Base-by-base conservation (phyloP, 306 rosid genomes). In the Cyclanthera cordifolia region DNA sequence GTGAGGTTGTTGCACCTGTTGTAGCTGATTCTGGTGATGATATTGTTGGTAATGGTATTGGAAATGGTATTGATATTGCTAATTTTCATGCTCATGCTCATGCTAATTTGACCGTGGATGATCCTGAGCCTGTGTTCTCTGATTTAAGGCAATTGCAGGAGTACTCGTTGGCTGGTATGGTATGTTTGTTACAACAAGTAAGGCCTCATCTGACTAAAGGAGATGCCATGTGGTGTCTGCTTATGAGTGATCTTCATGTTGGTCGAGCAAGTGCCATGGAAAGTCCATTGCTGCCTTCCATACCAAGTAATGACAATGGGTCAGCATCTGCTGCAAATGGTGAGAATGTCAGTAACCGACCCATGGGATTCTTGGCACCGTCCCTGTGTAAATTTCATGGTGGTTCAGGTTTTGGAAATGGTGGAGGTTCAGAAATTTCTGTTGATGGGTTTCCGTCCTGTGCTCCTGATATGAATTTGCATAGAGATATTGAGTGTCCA, bases 221-320 rank as follows among this genome's bases (percentile, higher is more conserved):
- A 5, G 96, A 93, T 79, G 98, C 95, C 11, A 86, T 93, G 96
- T 87, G 96, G 95, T 87, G 96, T 79, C 79, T 93, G 88, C 90
- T 89, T 24, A 93, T 85, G 96, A 89, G 91, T 78, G 95, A 93
- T 70, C 94, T 93, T 86, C 91, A 93, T 79, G 91, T 89, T 2
- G 94, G 90, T 20, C 87, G 88, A 71, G 98, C 98, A 0, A 89
- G 88, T 24, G 48, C 80, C 24, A 78, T 93, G 84, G 96, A 93
- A 74, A 79, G 86, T 80, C 95, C 98, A 0, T 85, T 79, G 48
- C 71, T 84, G 69, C 84, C 87, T 23, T 57, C 67, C 16, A 59
- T 21, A 17, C 75, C 76, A 4, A 77, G 68, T 28, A 78, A 70
- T 3, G 85, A 69, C 5, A 66, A 60, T n/a, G 77, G 76, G 51